Percentiles rank a stretch among this genome's conserved stretches.
Conservation (phyloP, 2,329 filamentous ascomycete genomes). For the Fusarium protoensiforme region DNA sequence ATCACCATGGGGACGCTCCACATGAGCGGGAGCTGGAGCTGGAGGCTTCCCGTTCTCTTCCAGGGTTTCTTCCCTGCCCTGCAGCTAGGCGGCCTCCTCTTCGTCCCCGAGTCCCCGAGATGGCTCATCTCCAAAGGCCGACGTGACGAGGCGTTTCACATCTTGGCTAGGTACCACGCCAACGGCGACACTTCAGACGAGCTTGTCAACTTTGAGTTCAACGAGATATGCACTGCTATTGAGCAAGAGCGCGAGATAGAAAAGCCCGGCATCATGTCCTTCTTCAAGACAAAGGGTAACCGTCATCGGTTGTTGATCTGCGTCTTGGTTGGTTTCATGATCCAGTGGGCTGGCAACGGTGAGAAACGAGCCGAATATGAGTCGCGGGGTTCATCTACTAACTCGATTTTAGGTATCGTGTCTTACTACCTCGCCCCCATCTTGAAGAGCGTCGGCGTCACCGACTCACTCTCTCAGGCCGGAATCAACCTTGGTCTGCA, state of each 20-base stretch:
- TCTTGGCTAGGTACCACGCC: constrained; percentile 61
- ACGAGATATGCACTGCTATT: constrained; percentile 62
- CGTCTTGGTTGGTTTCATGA: constrained; percentile 29
- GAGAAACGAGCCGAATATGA: accelerated
- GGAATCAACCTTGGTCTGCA: constrained; percentile 22
- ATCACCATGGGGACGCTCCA: constrained; percentile 26
- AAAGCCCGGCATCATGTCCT: constrained; percentile 54
- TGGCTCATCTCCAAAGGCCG: constrained; percentile 42
- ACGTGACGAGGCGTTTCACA: constrained; percentile 57
- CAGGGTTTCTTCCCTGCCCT: constrained; percentile 14
- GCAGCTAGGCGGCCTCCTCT: constrained; percentile 7
- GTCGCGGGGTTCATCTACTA: background rate
- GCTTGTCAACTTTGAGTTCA: constrained; percentile 60
- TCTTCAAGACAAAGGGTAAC: constrained; percentile 51
- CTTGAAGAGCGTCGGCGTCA: constrained; percentile 16
- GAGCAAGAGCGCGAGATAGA: constrained; percentile 51
- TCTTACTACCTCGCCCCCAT: constrained; percentile 28
- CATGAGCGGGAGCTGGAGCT: constrained; percentile 24
- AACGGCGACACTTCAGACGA: constrained; percentile 56
- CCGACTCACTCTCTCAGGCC: constrained; percentile 6
- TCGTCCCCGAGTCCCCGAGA: constrained; percentile 57
- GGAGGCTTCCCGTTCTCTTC: constrained; percentile 24
- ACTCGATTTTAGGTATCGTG: constrained; percentile 4
- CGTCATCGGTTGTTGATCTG: constrained; percentile 31
- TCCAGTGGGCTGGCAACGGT: constrained; percentile 35